Evolutionary conservation across 176 grass and related monocot species (phyloP), one percentile per base, ranked within the genome.

Genomic region (Triticum dicoccoides): DNA sequence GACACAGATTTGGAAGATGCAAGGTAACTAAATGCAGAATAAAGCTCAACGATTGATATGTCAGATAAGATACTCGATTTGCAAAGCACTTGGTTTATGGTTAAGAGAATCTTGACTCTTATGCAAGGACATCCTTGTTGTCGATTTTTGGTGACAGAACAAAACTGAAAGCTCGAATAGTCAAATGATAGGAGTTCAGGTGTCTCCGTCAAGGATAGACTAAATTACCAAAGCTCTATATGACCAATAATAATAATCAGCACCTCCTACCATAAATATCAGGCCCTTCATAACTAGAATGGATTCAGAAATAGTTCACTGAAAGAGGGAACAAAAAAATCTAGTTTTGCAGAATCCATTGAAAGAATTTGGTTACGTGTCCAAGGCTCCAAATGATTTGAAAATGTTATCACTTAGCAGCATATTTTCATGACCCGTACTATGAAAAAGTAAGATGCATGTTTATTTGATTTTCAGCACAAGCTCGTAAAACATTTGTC

Each of bases 181-280:
- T 56, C 54, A 59, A 59, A 59, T 59, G 54, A 73, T 30, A 30
- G 12, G 38, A 44, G 80, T 83, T 90, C 73, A 79, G 66, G 52
- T 63, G 73, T 83, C 79, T 73, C 61, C 10, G 5, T 83, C 80
- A 86, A 71, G 20, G 52, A 68, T 33, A 62, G 61, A 38, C 62
- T 61, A 70, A 82, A 34, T 73, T 44, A 49, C 23, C 15, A 49
- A 15, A 74, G 41, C 41, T 3, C 45, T 15, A 9, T 27, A 74
- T 74, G 44, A 9, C 24, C 42, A 76, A 30, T 52, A 32, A 76
- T 76, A 76, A 52, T 2, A 30, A 18, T 27, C 52, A 77, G 4
- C 25, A 77, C 18, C 74, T 77, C 15, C 51, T 77, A 63, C 29
- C 38, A 90, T 56, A 86, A 90, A 82, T 61, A 76, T 11, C 21